A percentile compares a stretch with the other conserved stretches of the same genome.
phyloP scores from a whole-genome alignment of 2,329 filamentous ascomycete genomes.

The Calonectria multiphialidica region DNA sequence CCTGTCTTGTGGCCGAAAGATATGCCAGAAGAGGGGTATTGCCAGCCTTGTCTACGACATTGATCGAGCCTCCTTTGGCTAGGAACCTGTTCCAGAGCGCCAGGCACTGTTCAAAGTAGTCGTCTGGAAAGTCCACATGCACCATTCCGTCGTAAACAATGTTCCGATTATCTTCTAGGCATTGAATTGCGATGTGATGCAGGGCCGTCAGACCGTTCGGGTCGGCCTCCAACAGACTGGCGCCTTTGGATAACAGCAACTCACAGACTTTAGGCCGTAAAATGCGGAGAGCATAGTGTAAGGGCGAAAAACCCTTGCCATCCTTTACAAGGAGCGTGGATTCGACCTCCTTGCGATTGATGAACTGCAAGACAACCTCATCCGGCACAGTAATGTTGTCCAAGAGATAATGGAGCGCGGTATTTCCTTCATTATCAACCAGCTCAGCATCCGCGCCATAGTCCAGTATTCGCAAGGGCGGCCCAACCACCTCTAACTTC shows the following conservation, averaged over 20 bases:
- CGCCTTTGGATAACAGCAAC: slow-evolving; percentile 28
- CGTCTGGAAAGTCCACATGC: not conserved
- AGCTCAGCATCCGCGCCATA: slow-evolving; percentile 28
- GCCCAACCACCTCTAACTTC: not conserved
- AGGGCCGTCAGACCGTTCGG: slow-evolving; percentile 27
- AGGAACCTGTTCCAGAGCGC: slow-evolving; percentile 26
- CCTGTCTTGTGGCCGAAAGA: not conserved
- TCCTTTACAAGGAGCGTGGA: slow-evolving; percentile 23
- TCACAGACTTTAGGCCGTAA: slow-evolving; percentile 32
- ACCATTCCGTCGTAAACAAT: not conserved
- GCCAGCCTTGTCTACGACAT: slow-evolving; percentile 25
- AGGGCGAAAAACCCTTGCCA: slow-evolving; percentile 16
- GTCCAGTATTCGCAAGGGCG: slow-evolving; percentile 27
- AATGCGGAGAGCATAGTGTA: slow-evolving; percentile 29
- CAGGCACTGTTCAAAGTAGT: slow-evolving; percentile 22
- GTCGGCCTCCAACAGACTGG: slow-evolving; percentile 25
- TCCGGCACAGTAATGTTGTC: slow-evolving; percentile 28
- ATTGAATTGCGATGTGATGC: slow-evolving; percentile 33
- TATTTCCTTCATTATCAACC: slow-evolving; percentile 28
- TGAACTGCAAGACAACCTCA: slow-evolving; percentile 25
- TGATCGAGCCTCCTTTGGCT: slow-evolving; percentile 26
- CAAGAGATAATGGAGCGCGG: slow-evolving; percentile 36
- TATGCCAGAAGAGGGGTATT: slow-evolving; percentile 31
- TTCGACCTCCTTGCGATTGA: slow-evolving; percentile 25
- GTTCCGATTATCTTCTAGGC: not conserved